phyloP scores from a whole-genome alignment of 352 stramenopile genomes.

The Phytophthora vignae region DNA sequence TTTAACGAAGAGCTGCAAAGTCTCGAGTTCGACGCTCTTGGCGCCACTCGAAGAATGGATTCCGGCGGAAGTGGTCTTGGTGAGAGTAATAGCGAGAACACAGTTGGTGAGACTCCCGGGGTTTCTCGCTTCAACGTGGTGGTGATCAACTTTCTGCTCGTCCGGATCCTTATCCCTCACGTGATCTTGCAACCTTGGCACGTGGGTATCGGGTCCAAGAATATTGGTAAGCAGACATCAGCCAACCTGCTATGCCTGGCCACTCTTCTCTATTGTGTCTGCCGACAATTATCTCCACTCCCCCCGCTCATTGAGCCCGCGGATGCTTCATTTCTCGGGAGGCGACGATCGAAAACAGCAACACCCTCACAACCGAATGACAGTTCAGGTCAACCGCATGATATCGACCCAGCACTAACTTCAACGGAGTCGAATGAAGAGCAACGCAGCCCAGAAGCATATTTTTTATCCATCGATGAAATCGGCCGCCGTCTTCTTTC shows the following conservation, averaged over 20 bases:
- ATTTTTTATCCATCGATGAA: conserved; percentile 42
- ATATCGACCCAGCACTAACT: background rate
- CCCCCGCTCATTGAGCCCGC: conserved; percentile 27
- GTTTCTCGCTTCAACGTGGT: conserved; percentile 62
- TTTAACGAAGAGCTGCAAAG: conserved; percentile 48
- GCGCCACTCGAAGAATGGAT: conserved; percentile 58
- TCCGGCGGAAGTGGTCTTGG: conserved; percentile 9
- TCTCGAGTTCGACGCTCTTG: conserved; percentile 68
- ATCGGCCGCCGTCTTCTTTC: conserved; percentile 39
- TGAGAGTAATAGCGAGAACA: background rate
- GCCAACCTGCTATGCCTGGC: conserved; percentile 58
- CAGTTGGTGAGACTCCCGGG: background rate
- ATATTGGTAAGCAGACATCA: conserved; percentile 31
- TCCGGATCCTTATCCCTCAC: conserved; percentile 68
- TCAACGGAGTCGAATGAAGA: conserved; percentile 5
- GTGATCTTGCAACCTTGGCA: conserved; percentile 64
- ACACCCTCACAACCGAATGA: background rate
- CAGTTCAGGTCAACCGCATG: background rate
- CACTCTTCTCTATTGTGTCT: conserved; percentile 64
- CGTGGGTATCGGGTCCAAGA: conserved; percentile 43
- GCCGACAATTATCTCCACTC: conserved; percentile 48
- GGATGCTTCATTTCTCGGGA: conserved; percentile 15
- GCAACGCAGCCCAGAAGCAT: background rate
- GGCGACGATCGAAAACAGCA: conserved; percentile 21
- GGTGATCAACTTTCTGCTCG: conserved; percentile 68